Evolutionary conservation across 345 rosid species (phyloP), one percentile per base, ranked within the genome.

Genomic region (Citrus sp.): DNA sequence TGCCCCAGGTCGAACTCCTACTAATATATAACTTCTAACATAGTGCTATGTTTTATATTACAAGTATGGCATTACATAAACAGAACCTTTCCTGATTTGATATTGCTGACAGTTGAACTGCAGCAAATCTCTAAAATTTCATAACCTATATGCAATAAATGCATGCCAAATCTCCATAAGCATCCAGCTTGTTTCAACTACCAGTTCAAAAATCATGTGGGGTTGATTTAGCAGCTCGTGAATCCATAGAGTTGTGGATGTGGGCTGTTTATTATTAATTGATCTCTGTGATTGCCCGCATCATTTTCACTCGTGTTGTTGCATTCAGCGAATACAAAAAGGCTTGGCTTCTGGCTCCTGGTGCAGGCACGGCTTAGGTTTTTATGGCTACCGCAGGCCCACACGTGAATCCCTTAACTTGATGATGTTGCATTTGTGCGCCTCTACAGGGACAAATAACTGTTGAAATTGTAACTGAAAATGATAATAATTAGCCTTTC

Each of bases 151-250:
- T 55, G 22, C 75, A 71, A 28, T 56, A 34, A 56, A 72, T 58
- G 51, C 34, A 10, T 30, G 4, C 42, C 58, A 2, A 46, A 3
- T 46, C 51, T 22, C 37, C 10, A 35, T 32, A 14, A 55, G 24
- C 21, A 54, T 40, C 64, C 38, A 32, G 13, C 62, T 73, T 37
- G 10, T 46, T 46, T 42, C 70, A 74, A 74, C 77, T 46, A 46
- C 70, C 40, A 9, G 60, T 49, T 60, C 56, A 61, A 49, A 28
- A 9, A 12, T 21, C 42, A 21, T 21, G 75, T 21, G 46, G 28
- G 49, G 49, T 37, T 9, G 64, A 70, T 70, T 54, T 56, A 21
- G 70, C 40, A 4, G 70, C 78, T 75, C 78, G 78, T 76, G 78
- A 75, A 32, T 54, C 24, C 8, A 32, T 16, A 6, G 72, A 69